Evolutionary conservation across 768 basidiomycete genomes (phyloP).

Genomic region (Coprinopsis sp.): DNA sequence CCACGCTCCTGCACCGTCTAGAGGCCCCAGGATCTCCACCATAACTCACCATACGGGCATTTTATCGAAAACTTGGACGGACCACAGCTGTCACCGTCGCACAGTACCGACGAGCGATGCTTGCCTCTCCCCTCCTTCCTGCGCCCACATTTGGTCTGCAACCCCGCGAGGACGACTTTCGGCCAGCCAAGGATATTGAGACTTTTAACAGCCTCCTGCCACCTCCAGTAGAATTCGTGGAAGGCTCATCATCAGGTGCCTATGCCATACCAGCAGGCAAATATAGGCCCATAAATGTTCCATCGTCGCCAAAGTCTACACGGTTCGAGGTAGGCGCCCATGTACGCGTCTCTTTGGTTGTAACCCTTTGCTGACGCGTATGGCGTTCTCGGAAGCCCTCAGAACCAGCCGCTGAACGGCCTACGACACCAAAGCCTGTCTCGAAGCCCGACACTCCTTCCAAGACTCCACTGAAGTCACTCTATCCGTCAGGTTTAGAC

Average conservation of each 20-base stretch:
- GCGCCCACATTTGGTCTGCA: conserved; percentile 46
- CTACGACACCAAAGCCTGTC: conserved; percentile 20
- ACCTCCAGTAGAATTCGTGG: conserved; percentile 78
- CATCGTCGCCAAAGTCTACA: conserved; percentile 35
- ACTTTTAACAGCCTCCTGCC: conserved; percentile 75
- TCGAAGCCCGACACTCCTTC: conserved; percentile 23
- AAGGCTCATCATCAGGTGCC: conserved; percentile 76
- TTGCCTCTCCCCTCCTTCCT: conserved; percentile 61
- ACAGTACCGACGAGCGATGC: conserved; percentile 43
- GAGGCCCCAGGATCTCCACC: too few relatives aligned
- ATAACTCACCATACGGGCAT: too few relatives aligned
- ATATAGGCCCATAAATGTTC: conserved; percentile 77
- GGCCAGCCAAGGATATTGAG: conserved; percentile 67
- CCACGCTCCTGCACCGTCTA: too few relatives aligned
- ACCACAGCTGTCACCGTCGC: neutral
- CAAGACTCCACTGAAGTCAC: conserved; percentile 19
- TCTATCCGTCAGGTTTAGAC: conserved; percentile 45
- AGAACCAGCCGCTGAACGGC: conserved; percentile 11
- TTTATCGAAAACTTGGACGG: too few relatives aligned
- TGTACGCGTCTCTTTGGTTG: conserved; percentile 1
- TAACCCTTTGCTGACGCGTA: neutral
- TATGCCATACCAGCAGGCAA: conserved; percentile 69
- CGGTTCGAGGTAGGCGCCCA: conserved; percentile 32
- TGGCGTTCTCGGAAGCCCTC: conserved; percentile 6
- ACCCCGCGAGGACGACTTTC: conserved; percentile 50